Percentiles rank a stretch among this genome's conserved stretches.
phyloP scores from a whole-genome alignment of 2,329 filamentous ascomycete genomes.

The Alternaria brassicae region DNA sequence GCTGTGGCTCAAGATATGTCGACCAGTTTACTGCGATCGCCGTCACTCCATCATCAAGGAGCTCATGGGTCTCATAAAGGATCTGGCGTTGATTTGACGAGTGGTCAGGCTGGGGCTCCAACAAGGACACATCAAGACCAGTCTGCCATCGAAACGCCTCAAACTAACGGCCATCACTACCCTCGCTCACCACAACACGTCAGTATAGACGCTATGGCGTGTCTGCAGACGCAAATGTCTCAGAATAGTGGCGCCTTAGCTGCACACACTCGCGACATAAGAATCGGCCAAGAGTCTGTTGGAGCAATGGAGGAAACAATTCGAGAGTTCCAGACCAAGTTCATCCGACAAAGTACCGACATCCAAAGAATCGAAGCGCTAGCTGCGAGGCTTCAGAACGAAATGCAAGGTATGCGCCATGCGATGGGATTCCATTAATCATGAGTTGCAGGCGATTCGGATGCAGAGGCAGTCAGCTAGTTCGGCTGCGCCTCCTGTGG shows the following conservation, averaged over 20 bases:
- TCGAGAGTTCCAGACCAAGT: slow-evolving; percentile 44
- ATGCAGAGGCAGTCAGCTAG: slow-evolving; percentile 24
- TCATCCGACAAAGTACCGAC: slow-evolving; percentile 38
- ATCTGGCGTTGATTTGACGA: slow-evolving; percentile 18
- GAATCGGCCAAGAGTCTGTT: slow-evolving; percentile 36
- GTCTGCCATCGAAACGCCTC: slow-evolving; percentile 24
- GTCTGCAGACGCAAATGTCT: slow-evolving; percentile 58
- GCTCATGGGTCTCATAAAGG: slow-evolving; percentile 24
- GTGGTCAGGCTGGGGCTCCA: slow-evolving; percentile 25
- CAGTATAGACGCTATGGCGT: slow-evolving; percentile 52
- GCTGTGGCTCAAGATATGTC: slow-evolving; percentile 25
- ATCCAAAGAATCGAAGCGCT: slow-evolving; percentile 52
- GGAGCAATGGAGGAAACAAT: slow-evolving; percentile 47
- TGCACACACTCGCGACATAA: slow-evolving; percentile 43
- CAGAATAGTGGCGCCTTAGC: slow-evolving; percentile 52
- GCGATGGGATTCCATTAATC: slow-evolving; percentile 48
- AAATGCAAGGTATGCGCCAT: slow-evolving; percentile 50
- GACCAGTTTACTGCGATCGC: slow-evolving; percentile 21
- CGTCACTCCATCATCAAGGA: slow-evolving; percentile 24
- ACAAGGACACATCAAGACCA: slow-evolving; percentile 17
- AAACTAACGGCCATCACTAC: slow-evolving; percentile 38
- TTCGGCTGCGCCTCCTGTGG: slow-evolving; percentile 1
- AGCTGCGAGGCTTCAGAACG: slow-evolving; percentile 50
- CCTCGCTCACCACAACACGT: slow-evolving; percentile 41
- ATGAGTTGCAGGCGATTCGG: slow-evolving; percentile 40